These are phyloP conservation scores for Tolypocladium tropicale DNA, from an alignment of 2,329 filamentous ascomycete species.

Conservation along the genomic window DNA sequence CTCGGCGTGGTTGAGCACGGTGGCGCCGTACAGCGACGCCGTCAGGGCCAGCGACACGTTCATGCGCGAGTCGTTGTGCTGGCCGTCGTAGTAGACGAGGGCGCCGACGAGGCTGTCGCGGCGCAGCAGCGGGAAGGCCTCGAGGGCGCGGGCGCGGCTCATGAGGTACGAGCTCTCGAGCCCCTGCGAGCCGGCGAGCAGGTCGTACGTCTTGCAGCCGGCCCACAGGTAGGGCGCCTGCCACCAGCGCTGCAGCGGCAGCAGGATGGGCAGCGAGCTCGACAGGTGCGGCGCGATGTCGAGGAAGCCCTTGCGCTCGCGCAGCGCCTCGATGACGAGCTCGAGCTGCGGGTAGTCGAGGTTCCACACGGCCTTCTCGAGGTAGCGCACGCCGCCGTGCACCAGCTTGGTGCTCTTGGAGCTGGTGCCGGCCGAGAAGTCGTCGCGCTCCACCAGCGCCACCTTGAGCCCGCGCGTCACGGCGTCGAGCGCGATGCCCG, in stretches of 20 bases:
- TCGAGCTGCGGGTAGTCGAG: conserved; percentile 75
- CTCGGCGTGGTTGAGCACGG: conserved; percentile 72
- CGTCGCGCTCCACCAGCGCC: conserved; percentile 71
- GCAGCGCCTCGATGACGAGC: conserved; percentile 71
- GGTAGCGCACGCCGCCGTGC: conserved; percentile 73
- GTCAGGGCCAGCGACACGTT: conserved; percentile 77
- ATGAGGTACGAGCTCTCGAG: conserved; percentile 78
- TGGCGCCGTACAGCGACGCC: conserved; percentile 68
- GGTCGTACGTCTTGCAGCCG: conserved; percentile 69
- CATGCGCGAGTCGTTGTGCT: conserved; percentile 82
- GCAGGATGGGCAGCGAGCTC: conserved; percentile 72
- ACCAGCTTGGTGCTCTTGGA: conserved; percentile 84
- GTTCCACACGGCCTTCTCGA: conserved; percentile 81
- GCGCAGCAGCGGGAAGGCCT: conserved; percentile 70
- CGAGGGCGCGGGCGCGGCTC: conserved; percentile 65
- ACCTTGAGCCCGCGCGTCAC: conserved; percentile 71
- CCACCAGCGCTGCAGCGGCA: conserved; percentile 76
- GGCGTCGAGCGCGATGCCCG: conserved; percentile 73
- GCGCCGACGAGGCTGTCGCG: conserved; percentile 65
- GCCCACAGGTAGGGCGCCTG: conserved; percentile 66
- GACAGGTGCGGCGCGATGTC: conserved; percentile 76
- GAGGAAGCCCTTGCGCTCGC: conserved; percentile 74
- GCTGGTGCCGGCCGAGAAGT: conserved; percentile 73
- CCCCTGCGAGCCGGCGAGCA: conserved; percentile 70
- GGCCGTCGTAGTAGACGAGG: conserved; percentile 78